Conservation (phyloP, 2,329 filamentous ascomycete species). For the Ceratocystis destructans region DNA sequence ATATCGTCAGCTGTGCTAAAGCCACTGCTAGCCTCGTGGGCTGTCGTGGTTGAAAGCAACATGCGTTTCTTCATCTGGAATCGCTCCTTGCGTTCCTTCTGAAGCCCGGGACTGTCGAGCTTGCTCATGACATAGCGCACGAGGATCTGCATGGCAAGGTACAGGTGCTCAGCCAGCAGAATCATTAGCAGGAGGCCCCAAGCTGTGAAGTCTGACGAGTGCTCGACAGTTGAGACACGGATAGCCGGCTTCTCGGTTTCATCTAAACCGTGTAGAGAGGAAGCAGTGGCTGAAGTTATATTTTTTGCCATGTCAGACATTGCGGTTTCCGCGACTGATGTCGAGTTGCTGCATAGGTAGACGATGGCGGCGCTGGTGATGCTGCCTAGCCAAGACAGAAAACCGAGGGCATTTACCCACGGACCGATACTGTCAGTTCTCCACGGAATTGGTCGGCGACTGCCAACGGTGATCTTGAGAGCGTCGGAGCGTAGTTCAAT, state of each 20-base stretch:
- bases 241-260: conserved; percentile 5
- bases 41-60: conserved; percentile 30
- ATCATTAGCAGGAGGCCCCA: conserved; percentile 75
- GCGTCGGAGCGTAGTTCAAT: conserved; percentile 86
- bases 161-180: conserved; percentile 77
- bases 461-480: conserved; percentile 82
- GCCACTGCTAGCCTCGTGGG: conserved; percentile 41
- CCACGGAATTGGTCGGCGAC: conserved; percentile 78
- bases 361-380: conserved; percentile 78
- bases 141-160: conserved; percentile 60
- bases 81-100: conserved; percentile 70
- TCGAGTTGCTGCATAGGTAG: conserved; percentile 57
- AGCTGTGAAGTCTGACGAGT: conserved; percentile 37
- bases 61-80: conserved; percentile 69
- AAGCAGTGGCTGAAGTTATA: not conserved
- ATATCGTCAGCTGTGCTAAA: conserved; percentile 46
- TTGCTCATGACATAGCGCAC: conserved; percentile 63
- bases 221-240: conserved; percentile 9
- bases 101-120: conserved; percentile 71
- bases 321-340: not conserved
- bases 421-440: conserved; percentile 88
- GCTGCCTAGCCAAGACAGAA: conserved; percentile 88
- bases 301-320: not conserved
- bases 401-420: conserved; percentile 72
- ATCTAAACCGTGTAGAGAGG: not conserved